phyloP scores from a whole-genome alignment of 164 flowering plant genomes.

The Annona squamosa region DNA sequence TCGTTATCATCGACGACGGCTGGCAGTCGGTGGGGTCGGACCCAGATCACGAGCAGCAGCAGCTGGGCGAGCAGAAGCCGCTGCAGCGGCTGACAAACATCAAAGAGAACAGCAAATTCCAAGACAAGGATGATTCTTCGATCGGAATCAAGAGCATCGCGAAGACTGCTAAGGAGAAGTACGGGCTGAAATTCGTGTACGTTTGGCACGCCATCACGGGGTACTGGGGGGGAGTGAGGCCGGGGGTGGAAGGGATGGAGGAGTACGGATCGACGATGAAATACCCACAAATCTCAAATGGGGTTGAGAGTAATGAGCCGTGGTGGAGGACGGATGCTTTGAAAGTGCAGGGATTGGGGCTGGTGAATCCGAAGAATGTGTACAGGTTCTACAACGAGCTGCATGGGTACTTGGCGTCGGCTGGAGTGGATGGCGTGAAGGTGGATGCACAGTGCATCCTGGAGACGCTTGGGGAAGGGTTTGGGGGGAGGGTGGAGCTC shows the following conservation, averaged over 20 bases:
- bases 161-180: slow-evolving; percentile 58
- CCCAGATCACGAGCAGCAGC: slow-evolving; percentile 7
- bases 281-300: slow-evolving; percentile 48
- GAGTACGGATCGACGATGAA: slow-evolving; percentile 54
- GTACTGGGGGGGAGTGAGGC: slow-evolving; percentile 94
- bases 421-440: slow-evolving; percentile 92
- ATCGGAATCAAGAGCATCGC: slow-evolving; percentile 68
- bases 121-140: slow-evolving; percentile 48
- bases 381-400: slow-evolving; percentile 63
- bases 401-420: slow-evolving; percentile 64
- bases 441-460: slow-evolving; percentile 91
- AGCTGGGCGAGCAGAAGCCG: slow-evolving; percentile 11
- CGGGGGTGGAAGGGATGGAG: slow-evolving; percentile 55
- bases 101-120: slow-evolving; percentile 75
- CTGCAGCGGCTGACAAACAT: slow-evolving; percentile 62
- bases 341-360: slow-evolving; percentile 72
- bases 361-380: slow-evolving; percentile 63
- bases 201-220: slow-evolving; percentile 97
- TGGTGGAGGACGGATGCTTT: slow-evolving; percentile 57
- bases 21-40: slow-evolving; percentile 82
- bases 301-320: slow-evolving; percentile 68
- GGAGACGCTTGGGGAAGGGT: slow-evolving; percentile 79
- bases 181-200: slow-evolving; percentile 79
- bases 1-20: slow-evolving; percentile 94
- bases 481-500: slow-evolving; percentile 86